phyloP scores from a whole-genome alignment of 805 yeast genomes.

The Candida peoriensis region DNA sequence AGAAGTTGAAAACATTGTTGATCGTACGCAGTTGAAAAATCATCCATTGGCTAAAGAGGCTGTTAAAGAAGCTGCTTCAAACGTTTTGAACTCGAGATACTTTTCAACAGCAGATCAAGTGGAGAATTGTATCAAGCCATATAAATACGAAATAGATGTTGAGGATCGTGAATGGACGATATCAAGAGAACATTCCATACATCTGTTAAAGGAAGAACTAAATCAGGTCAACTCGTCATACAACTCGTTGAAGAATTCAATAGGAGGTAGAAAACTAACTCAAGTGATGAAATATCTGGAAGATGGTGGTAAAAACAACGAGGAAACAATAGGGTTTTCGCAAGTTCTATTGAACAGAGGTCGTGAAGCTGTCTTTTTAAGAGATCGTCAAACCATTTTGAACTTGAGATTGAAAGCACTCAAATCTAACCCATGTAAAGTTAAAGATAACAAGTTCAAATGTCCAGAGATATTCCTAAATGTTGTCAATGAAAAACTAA shows the following conservation, averaged over 20 bases:
- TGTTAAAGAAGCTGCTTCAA: constrained; percentile 78
- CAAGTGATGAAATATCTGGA: constrained; percentile 76
- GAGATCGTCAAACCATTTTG: constrained; percentile 65
- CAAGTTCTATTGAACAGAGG: constrained; percentile 71
- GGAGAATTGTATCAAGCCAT: constrained; percentile 96
- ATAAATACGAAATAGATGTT: constrained; percentile 92
- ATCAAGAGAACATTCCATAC: constrained; percentile 74
- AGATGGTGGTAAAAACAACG: constrained; percentile 32
- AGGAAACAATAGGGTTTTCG: constrained; percentile 83
- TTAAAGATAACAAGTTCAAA: constrained; percentile 74
- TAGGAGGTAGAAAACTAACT: constrained; percentile 79
- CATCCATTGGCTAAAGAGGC: constrained; percentile 85
- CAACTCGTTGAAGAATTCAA: constrained; percentile 51
- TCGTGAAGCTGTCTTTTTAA: constrained; percentile 75
- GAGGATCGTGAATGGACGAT: constrained; percentile 92
- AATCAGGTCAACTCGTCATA: constrained; percentile 71
- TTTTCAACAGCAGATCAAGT: constrained; percentile 97
- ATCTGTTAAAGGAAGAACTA: constrained; percentile 75
- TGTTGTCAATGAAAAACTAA: constrained; percentile 85
- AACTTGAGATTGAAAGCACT: constrained; percentile 73
- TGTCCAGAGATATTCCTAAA: constrained; percentile 95
- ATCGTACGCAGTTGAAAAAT: constrained; percentile 67
- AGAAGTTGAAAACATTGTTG: constrained; percentile 72
- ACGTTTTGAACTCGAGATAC: constrained; percentile 72
- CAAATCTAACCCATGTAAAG: constrained; percentile 69